phyloP scores from a whole-genome alignment of 116 monocot genomes.

The Phalaenopsis hybrid region DNA sequence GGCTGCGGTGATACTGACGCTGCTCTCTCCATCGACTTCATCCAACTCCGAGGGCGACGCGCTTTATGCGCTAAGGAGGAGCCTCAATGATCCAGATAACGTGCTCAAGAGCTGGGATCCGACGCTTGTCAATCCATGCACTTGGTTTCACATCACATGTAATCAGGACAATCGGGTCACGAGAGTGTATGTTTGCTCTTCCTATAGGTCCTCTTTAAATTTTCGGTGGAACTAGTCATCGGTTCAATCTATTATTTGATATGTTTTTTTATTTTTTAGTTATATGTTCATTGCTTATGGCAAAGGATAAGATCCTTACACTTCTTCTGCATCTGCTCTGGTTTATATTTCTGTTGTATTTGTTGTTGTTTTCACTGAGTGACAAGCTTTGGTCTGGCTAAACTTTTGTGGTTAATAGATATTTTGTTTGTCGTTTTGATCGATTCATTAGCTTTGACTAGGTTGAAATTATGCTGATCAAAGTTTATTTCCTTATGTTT shows the following conservation, averaged over 20 bases:
- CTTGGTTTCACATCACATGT: conserved; percentile 98
- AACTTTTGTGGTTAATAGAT: not conserved
- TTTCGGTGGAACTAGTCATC: not conserved
- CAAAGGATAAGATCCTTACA: too few species aligned
- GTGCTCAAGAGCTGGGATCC: conserved; percentile 96
- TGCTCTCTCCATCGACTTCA: conserved; percentile 12
- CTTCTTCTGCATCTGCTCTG: too few species aligned
- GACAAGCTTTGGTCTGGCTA: not conserved
- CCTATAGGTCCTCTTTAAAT: not conserved
- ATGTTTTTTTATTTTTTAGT: not conserved
- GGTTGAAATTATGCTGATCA: not conserved
- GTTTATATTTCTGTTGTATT: not conserved
- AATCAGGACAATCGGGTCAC: conserved; percentile 85
- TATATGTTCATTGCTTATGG: too few species aligned
- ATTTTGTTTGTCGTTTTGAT: not conserved
- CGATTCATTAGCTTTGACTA: not conserved
- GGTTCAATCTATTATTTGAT: not conserved
- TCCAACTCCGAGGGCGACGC: conserved; percentile 91
- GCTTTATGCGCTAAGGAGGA: conserved; percentile 64
- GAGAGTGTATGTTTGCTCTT: conserved; percentile 45
- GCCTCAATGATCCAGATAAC: conserved; percentile 69
- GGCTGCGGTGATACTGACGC: conserved; percentile 16
- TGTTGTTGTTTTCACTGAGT: not conserved
- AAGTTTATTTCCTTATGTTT: not conserved
- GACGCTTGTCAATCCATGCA: conserved; percentile 91